Evolutionary conservation across 352 stramenopile genomes (phyloP).

Genomic region (Phytopythium boreale): DNA sequence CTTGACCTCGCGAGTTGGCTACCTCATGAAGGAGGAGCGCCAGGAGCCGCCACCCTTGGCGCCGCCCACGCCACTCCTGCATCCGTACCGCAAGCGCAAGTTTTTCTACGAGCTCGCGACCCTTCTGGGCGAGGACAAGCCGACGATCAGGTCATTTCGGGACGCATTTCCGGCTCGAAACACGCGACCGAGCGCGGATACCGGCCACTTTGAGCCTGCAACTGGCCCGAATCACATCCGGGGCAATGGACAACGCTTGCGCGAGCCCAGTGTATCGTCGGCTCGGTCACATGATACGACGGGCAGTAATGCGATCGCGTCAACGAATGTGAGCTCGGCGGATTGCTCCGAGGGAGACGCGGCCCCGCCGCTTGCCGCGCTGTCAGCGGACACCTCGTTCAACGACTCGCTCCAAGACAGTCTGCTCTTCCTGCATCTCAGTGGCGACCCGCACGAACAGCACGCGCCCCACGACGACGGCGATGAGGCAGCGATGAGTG

Average conservation of each 20-base stretch:
- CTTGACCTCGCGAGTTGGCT: neutral
- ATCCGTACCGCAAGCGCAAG: slow-evolving; percentile 73
- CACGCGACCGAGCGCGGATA: neutral
- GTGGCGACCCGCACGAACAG: slow-evolving; percentile 9
- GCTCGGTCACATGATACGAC: neutral
- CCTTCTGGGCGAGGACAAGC: slow-evolving; percentile 41
- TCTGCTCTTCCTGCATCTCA: slow-evolving; percentile 39
- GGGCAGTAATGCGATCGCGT: slow-evolving; percentile 8
- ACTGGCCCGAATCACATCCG: slow-evolving; percentile 9
- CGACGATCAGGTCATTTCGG: slow-evolving; percentile 25
- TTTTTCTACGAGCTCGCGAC: slow-evolving; percentile 66
- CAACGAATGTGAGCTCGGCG: slow-evolving; percentile 35
- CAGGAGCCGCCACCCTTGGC: neutral
- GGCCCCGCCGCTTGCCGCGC: slow-evolving; percentile 13
- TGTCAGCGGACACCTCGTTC: slow-evolving; percentile 19
- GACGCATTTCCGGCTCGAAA: slow-evolving; percentile 26
- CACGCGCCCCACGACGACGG: slow-evolving; percentile 12
- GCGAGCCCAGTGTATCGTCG: neutral
- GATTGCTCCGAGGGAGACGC: slow-evolving; percentile 33
- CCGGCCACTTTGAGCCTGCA: neutral
- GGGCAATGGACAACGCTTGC: neutral
- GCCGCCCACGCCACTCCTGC: slow-evolving; percentile 18
- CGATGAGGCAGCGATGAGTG: neutral
- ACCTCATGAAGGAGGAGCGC: neutral
- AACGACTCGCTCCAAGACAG: slow-evolving; percentile 62